These are phyloP conservation scores for Citrus mangshanensis DNA, from an alignment of 345 rosid genomes.

Conservation along the genomic window DNA sequence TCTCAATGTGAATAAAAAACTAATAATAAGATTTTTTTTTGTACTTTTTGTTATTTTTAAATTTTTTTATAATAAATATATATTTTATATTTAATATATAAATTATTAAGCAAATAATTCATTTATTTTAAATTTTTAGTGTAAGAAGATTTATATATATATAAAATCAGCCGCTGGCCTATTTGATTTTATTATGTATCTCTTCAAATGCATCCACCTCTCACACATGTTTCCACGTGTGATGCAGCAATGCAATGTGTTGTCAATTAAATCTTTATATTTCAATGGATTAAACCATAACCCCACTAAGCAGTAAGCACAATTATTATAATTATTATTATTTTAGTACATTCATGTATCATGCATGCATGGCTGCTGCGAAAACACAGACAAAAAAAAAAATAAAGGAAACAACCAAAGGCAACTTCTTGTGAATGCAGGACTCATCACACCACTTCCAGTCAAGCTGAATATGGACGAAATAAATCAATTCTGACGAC, in stretches of 20 bases:
- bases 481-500: background rate
- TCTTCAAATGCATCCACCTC: background rate
- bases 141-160: too few relatives aligned
- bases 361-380: conserved; percentile 19
- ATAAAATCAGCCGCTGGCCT: too few relatives aligned
- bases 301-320: background rate
- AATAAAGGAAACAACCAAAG: background rate
- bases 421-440: background rate
- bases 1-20: fast-evolving
- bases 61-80: too few relatives aligned
- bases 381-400: conserved; percentile 1
- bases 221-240: background rate
- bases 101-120: too few relatives aligned
- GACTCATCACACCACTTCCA: background rate
- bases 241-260: background rate
- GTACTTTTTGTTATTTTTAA: too few relatives aligned
- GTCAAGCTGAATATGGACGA: background rate
- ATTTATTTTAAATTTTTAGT: too few relatives aligned
- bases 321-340: too few relatives aligned
- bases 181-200: background rate
- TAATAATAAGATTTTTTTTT: too few relatives aligned
- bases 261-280: background rate
- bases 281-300: background rate
- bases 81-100: too few relatives aligned
- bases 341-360: background rate